Conservation (phyloP, 2,329 filamentous ascomycete species). For the Bipolaris victoriae region DNA sequence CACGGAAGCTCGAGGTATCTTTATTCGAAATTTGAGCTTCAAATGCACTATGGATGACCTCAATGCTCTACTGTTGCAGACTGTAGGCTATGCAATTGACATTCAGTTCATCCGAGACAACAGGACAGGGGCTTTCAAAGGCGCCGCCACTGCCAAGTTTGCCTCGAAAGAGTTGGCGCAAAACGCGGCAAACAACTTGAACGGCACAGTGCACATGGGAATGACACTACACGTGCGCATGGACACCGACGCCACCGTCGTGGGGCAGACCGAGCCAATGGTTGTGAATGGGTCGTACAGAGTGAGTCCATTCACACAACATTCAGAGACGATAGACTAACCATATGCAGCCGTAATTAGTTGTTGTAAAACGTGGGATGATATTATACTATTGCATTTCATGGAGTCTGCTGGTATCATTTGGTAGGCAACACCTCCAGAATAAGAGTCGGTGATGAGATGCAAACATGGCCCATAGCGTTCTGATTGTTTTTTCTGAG, state of each 20-base stretch:
- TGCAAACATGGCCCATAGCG: background rate
- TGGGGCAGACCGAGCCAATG: constrained; percentile 39
- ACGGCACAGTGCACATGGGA: constrained; percentile 37
- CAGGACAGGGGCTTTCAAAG: constrained; percentile 37
- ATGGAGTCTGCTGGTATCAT: background rate
- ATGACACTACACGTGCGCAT: constrained; percentile 43
- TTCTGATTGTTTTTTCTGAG: background rate
- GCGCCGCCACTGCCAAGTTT: constrained; percentile 43
- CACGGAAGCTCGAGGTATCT: constrained; percentile 48
- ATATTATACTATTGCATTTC: background rate
- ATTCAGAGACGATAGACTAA: constrained; percentile 12
- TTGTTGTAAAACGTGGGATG: background rate
- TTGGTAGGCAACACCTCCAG: background rate
- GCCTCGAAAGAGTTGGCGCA: constrained; percentile 40
- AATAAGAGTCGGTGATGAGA: background rate
- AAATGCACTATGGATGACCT: constrained; percentile 36
- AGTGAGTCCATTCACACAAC: constrained; percentile 19
- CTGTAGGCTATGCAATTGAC: constrained; percentile 33
- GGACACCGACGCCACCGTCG: constrained; percentile 43
- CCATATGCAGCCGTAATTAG: constrained; percentile 20
- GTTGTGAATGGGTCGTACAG: constrained; percentile 39
- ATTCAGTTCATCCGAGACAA: constrained; percentile 35
- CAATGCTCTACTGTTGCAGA: constrained; percentile 34
- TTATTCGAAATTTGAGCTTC: constrained; percentile 43
- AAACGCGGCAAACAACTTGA: constrained; percentile 35